Percentiles rank a stretch among this genome's conserved stretches.
These are phyloP conservation scores for Talaromyces proteolyticus DNA, from an alignment of 495 filamentous ascomycete species.

Conservation along the genomic window DNA sequence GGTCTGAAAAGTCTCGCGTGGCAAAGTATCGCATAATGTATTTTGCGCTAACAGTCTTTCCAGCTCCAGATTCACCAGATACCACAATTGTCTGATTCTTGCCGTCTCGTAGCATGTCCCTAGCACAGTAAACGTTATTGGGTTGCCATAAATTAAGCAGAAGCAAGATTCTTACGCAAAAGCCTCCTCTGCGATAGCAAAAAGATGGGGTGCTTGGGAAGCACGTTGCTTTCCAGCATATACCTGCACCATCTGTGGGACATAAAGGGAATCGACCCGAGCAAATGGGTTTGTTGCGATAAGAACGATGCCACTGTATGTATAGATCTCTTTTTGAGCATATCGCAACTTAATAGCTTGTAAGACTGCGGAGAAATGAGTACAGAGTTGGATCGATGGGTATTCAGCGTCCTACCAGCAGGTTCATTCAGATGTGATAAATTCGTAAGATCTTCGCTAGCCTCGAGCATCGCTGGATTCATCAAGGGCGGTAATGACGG, in stretches of 20 bases:
- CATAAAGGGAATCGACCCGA: slow-evolving; percentile 95
- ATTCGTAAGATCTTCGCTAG: slow-evolving; percentile 96
- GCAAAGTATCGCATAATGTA: slow-evolving; percentile 99
- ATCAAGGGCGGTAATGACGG: slow-evolving; percentile 78
- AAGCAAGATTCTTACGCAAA: slow-evolving; percentile 67
- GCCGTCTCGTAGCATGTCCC: slow-evolving; percentile 93
- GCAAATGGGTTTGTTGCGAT: slow-evolving; percentile 99
- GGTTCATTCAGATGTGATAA: slow-evolving; percentile 97
- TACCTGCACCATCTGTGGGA: slow-evolving; percentile 98
- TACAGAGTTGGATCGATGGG: slow-evolving; percentile 3
- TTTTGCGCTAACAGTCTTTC: slow-evolving; percentile 98
- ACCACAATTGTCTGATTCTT: slow-evolving; percentile 99
- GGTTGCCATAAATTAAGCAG: neutral
- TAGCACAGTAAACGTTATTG: slow-evolving; percentile 21
- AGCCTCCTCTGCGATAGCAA: slow-evolving; percentile 97
- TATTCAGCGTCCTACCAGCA: slow-evolving; percentile 60
- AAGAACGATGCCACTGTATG: slow-evolving; percentile 96
- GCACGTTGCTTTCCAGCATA: slow-evolving; percentile 97
- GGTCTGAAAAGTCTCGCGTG: slow-evolving; percentile 89
- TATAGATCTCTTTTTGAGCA: slow-evolving; percentile 99
- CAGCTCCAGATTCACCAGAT: slow-evolving; percentile 95
- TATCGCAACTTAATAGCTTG: slow-evolving; percentile 98
- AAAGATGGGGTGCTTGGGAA: slow-evolving; percentile 94
- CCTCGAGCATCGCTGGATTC: slow-evolving; percentile 98
- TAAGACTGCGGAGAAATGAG: slow-evolving; percentile 61